A percentile compares a stretch with the other conserved stretches of the same genome.
Evolutionary conservation across 768 basidiomycete species (phyloP).

Genomic region (Tubosaeta sp.): DNA sequence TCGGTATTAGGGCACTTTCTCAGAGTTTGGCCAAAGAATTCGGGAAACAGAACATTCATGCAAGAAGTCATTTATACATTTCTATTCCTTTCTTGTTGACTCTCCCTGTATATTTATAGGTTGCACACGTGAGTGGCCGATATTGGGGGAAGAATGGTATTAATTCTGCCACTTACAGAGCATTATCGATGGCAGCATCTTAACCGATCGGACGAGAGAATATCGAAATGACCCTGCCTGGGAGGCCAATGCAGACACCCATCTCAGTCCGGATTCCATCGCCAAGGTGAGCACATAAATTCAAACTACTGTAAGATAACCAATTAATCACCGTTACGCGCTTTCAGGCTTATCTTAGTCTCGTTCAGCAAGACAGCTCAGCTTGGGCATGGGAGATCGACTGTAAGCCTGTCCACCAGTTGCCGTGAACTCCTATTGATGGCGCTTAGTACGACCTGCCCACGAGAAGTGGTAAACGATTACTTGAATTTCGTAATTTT

Average conservation of each 20-base stretch:
- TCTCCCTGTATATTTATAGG: conserved; percentile 29
- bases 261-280: conserved; percentile 63
- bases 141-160: not conserved
- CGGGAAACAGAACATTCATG: conserved; percentile 70
- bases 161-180: conserved; percentile 34
- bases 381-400: conserved; percentile 82
- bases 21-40: conserved; percentile 77
- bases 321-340: not conserved
- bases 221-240: conserved; percentile 33
- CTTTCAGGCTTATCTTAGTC: conserved; percentile 57
- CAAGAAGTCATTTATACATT: conserved; percentile 19
- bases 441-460: conserved; percentile 42
- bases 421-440: not conserved
- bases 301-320: not conserved
- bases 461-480: conserved; percentile 48
- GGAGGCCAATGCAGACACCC: conserved; percentile 42
- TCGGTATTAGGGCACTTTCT: conserved; percentile 55
- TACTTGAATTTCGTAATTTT: not conserved
- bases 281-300: conserved; percentile 46
- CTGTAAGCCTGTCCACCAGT: conserved; percentile 39
- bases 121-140: conserved; percentile 55
- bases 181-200: conserved; percentile 63
- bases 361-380: conserved; percentile 65
- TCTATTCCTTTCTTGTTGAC: not conserved
- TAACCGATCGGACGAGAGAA: conserved; percentile 35